Evolutionary conservation across 2,329 filamentous ascomycete genomes (phyloP), one percentile per base, ranked within the genome.

Genomic region (Colletotrichum orbiculare): DNA sequence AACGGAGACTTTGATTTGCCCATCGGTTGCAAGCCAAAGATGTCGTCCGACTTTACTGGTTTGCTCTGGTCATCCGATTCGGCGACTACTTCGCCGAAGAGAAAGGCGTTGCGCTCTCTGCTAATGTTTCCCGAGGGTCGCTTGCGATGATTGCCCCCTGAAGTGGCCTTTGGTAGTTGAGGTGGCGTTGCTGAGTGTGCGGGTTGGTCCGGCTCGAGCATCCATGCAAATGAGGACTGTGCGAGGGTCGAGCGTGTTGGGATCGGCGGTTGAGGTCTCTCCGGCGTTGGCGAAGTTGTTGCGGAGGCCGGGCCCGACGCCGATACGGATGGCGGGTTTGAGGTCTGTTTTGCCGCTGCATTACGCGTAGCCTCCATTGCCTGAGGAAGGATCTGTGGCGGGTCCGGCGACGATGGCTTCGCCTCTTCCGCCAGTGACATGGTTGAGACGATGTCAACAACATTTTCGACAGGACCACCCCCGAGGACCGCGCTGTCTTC

Each of bases 201-300:
- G 52, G 79, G 74, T 58, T 80, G 73, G 68, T 85, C 83, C 3
- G 84, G 85, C 69, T 89, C 88, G 2, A 94, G 81, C 90, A 94
- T 94, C 89, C 90, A 93, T 1, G 91, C 89, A 74, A 93, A 94
- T 4, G 89, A 91, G 8, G 91, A 93, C 69, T 92, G 90, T 1
- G 90, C 89, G 39, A 93, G 82, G 0, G 84, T 87, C 4, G 90
- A 91, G 25, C 89, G 84, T 17, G 87, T 87, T 0, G 86, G 87
- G 13, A 88, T 83, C 2, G 85, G 78, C 69, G 67, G 76, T 50
- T 72, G 71, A 58, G 63, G 63, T 8, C 63, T 52, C 37, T 62
- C 50, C 17, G 39, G 17, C 46, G 50, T 62, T 33, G 52, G 17
- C 13, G 35, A 45, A 41, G 35, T 12, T 3, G 25, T 47, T 2